Evolutionary conservation across 345 rosid species (phyloP).

Genomic region (Gossypium stocksii): DNA sequence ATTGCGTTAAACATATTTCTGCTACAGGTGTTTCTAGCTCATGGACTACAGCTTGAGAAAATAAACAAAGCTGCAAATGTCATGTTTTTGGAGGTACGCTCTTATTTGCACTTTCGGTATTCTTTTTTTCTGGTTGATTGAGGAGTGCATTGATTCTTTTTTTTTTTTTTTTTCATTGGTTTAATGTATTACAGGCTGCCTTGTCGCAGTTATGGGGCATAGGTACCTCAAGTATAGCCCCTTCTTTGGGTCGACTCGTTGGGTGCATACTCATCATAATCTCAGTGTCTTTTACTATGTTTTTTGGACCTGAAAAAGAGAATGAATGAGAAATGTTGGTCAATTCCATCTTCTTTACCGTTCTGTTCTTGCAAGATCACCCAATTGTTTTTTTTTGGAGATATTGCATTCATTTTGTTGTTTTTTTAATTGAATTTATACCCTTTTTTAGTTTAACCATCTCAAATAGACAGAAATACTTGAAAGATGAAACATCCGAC

Average conservation of each 20-base stretch:
- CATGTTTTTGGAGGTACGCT: slow-evolving; percentile 60
- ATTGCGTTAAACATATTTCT: slow-evolving; percentile 3
- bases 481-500: too few species aligned
- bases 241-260: slow-evolving; percentile 49
- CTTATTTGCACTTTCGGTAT: background rate
- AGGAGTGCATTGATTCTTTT: background rate
- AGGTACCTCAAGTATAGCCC: slow-evolving; percentile 28
- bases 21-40: slow-evolving; percentile 68
- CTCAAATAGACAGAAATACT: too few species aligned
- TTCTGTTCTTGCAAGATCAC: too few species aligned
- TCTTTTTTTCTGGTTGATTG: background rate
- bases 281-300: slow-evolving; percentile 61
- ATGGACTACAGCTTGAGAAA: slow-evolving; percentile 88
- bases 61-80: slow-evolving; percentile 70
- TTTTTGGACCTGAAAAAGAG: slow-evolving; percentile 70
- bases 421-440: too few species aligned
- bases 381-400: too few species aligned
- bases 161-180: too few species aligned
- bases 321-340: slow-evolving; percentile 29
- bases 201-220: slow-evolving; percentile 60
- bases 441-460: too few species aligned
- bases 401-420: too few species aligned
- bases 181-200: background rate
- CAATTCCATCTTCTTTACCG: background rate
- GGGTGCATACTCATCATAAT: slow-evolving; percentile 71